phyloP scores from a whole-genome alignment of 495 filamentous ascomycete species.

The Aspergillus asperescens region DNA sequence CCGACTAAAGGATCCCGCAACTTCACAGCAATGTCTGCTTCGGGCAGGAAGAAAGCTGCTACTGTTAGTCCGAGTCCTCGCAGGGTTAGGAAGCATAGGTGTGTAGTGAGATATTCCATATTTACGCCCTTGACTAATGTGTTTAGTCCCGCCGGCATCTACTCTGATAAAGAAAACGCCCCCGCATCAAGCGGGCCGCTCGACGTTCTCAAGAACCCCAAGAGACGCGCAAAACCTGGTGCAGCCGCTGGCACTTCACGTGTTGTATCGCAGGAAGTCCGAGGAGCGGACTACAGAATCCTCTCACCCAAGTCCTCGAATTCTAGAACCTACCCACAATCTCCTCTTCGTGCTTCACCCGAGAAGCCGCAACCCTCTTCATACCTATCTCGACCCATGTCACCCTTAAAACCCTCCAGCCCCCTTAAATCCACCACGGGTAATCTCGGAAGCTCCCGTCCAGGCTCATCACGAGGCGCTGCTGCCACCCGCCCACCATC shows the following conservation, averaged over 20 bases:
- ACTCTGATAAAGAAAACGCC: conserved; percentile 77
- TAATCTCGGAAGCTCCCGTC: conserved; percentile 14
- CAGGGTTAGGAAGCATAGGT: conserved; percentile 61
- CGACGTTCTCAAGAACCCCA: conserved; percentile 51
- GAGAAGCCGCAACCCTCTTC: conserved; percentile 43
- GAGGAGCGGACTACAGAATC: conserved; percentile 49
- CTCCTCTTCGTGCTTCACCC: conserved; percentile 46
- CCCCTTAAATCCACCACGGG: conserved; percentile 44
- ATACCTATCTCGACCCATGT: conserved; percentile 47
- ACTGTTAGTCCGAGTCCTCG: conserved; percentile 29
- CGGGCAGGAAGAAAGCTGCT: conserved; percentile 21
- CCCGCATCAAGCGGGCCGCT: conserved; percentile 32
- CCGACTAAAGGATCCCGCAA: conserved; percentile 31
- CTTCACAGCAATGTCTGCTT: conserved; percentile 27
- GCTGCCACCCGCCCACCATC: conserved; percentile 19
- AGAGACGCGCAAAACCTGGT: conserved; percentile 49
- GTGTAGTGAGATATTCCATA: conserved; percentile 16
- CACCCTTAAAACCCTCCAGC: conserved; percentile 50
- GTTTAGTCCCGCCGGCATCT: conserved; percentile 57
- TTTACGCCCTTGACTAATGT: conserved; percentile 10
- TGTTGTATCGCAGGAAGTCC: conserved; percentile 45
- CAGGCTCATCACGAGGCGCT: conserved; percentile 19
- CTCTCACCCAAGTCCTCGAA: conserved; percentile 80
- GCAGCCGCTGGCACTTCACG: conserved; percentile 39
- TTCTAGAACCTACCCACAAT: conserved; percentile 60